Base-by-base conservation (phyloP, 208 protist species). In the Trypanosoma cruzi region DNA sequence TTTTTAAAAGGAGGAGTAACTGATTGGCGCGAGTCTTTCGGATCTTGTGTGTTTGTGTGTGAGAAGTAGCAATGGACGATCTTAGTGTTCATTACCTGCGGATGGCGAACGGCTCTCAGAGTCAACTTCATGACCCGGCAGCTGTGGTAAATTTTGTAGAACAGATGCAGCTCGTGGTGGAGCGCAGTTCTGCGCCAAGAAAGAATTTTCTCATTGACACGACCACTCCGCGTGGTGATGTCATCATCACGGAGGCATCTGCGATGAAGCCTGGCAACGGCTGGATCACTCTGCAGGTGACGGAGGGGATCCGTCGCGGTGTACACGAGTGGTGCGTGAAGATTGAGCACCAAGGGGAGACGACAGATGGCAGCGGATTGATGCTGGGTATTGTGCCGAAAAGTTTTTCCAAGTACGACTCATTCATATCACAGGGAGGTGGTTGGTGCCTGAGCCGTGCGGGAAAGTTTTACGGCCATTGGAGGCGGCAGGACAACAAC, bases 381-480 rank as follows among this genome's bases (percentile, higher is more conserved):
- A 97, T 97, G 94, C 75, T 97, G n/a, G 94, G 94, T 49, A 84
- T 97, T 55, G 85, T 96, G 20, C 94, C 94, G 4, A 94, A 95
- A 64, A 89, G 42, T 53, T 97, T 96, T 69, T 73, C 68, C 63
- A 95, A 96, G 71, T 96, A 93, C 71, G 94, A 97, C 75, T 96
- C 91, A 48, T 97, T 97, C 68, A 96, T 97, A 32, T 96, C 91
- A 0, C 94, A 97, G 56, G 91, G 94, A 4, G 89, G 90, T 22
- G 94, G 94, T 20, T 97, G 94, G 94, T 97, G 94, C 60, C 63
- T 97, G 26, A 96, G 90, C 50, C 83, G 94, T 4, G 94, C 94
- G 8, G 94, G 94, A 34, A 97, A 97, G 66, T 95, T 97, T 59
- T 97, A 97, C 70, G 94, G 94, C 22, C 89, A 97, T 80, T 97